Evolutionary conservation across 2,329 filamentous ascomycete genomes (phyloP).

Genomic region (Fusarium nematophilum): DNA sequence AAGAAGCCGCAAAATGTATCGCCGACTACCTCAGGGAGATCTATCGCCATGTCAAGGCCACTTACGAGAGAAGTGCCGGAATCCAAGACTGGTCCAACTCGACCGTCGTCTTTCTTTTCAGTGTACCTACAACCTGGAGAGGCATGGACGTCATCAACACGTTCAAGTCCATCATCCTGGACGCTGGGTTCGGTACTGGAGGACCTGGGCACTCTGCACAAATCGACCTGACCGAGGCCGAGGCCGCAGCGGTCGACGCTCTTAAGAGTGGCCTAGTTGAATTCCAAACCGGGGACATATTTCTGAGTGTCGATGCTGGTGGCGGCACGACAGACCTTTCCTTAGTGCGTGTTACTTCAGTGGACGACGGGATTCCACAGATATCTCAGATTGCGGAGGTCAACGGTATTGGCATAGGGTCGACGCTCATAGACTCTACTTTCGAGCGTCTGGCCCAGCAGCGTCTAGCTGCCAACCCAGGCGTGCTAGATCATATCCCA

Average conservation of each 20-base stretch:
- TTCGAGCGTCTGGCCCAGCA: slow-evolving; percentile 53
- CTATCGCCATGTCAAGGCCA: slow-evolving; percentile 60
- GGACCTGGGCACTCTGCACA: slow-evolving; percentile 50
- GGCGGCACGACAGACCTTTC: slow-evolving; percentile 59
- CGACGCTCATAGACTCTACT: slow-evolving; percentile 56
- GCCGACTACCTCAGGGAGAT: slow-evolving; percentile 60
- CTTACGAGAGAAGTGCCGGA: slow-evolving; percentile 49
- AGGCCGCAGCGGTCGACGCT: slow-evolving; percentile 58
- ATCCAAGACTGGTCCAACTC: slow-evolving; percentile 55
- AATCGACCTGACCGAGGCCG: slow-evolving; percentile 59
- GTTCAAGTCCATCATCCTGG: slow-evolving; percentile 58
- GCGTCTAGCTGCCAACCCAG: slow-evolving; percentile 50
- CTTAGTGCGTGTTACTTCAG: slow-evolving; percentile 53
- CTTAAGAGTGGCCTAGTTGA: slow-evolving; percentile 53
- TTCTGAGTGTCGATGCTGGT: slow-evolving; percentile 57
- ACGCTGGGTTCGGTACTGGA: slow-evolving; percentile 60
- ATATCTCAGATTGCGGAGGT: slow-evolving; percentile 52
- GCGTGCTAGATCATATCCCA: slow-evolving; percentile 52
- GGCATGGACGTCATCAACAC: slow-evolving; percentile 60
- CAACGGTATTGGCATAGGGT: slow-evolving; percentile 56
- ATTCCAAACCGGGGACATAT: slow-evolving; percentile 52
- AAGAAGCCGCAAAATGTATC: slow-evolving; percentile 58
- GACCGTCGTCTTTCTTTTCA: slow-evolving; percentile 64
- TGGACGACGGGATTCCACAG: slow-evolving; percentile 37
- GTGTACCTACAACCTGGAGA: slow-evolving; percentile 66